Percentiles rank a stretch among this genome's conserved stretches.
phyloP scores from a whole-genome alignment of 179 eudicot species.

The Heliamphora pulchella region DNA sequence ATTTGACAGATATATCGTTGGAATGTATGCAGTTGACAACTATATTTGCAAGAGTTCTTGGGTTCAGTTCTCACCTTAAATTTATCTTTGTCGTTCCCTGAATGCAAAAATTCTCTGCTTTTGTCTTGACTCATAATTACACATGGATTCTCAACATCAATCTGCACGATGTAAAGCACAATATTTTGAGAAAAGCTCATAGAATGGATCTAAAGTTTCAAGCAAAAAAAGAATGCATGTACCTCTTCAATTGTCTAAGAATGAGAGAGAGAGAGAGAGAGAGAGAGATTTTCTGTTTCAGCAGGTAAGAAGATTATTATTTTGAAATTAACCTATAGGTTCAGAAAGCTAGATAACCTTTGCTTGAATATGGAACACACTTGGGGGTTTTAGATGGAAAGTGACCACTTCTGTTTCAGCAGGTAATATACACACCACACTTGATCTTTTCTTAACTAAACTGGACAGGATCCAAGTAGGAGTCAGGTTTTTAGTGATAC shows the following conservation, averaged over 20 bases:
- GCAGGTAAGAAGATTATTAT: background rate
- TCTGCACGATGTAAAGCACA: constrained; percentile 41
- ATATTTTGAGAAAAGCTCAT: constrained; percentile 3
- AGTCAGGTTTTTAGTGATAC: background rate
- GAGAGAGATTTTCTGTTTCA: background rate
- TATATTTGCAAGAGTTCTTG: background rate
- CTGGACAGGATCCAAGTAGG: background rate
- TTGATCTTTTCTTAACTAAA: background rate
- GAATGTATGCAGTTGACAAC: constrained; percentile 3
- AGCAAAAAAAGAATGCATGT: background rate
- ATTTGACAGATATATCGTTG: too few relatives aligned
- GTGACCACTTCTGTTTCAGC: constrained; percentile 1
- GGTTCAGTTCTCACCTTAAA: constrained; percentile 52
- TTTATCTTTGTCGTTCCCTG: constrained; percentile 89
- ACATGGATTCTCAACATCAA: constrained; percentile 99
- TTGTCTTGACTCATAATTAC: constrained; percentile 98
- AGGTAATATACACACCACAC: background rate
- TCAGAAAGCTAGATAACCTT: background rate
- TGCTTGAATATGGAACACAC: background rate
- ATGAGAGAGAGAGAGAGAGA: background rate
- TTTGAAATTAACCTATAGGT: background rate
- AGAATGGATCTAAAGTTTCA: background rate
- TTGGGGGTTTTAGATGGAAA: background rate
- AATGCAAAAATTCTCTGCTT: constrained; percentile 97
- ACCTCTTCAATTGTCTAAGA: background rate